Evolutionary conservation across 1,139 yeast genomes (phyloP).

Genomic region (Yamadazyma siamensis): DNA sequence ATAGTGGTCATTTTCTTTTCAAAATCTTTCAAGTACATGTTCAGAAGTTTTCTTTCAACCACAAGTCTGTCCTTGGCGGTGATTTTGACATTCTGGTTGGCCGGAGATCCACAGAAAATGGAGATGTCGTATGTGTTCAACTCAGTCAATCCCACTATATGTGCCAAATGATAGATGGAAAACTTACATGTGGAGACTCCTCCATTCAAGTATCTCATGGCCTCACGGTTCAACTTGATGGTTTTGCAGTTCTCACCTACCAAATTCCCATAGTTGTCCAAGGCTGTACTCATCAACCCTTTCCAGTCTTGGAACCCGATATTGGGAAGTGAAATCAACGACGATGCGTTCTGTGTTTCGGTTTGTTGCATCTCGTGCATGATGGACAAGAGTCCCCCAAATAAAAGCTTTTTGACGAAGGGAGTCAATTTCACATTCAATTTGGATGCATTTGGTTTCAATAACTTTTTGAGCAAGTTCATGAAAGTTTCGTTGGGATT

Average conservation of each 20-base stretch:
- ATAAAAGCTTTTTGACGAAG: conserved; percentile 62
- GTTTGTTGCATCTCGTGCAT: conserved; percentile 77
- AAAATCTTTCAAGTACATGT: conserved; percentile 40
- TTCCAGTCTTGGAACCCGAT: conserved; percentile 50
- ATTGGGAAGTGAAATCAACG: conserved; percentile 35
- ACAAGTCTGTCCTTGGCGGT: conserved; percentile 50
- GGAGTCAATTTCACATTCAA: conserved; percentile 17
- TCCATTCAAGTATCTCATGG: conserved; percentile 8
- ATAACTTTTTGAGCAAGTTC: conserved; percentile 30
- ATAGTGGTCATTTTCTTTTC: conserved; percentile 20
- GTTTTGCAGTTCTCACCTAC: conserved; percentile 11
- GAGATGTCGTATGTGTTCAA: conserved; percentile 76
- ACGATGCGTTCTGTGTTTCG: conserved; percentile 53
- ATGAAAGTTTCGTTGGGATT: conserved; percentile 30
- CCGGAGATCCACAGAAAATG: conserved; percentile 78
- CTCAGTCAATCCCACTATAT: conserved; percentile 58
- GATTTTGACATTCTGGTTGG: conserved; percentile 74
- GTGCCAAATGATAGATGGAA: conserved; percentile 68
- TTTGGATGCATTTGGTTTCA: conserved; percentile 10
- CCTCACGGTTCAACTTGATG: conserved; percentile 7
- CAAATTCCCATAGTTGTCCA: conserved; percentile 35
- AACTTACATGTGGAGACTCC: conserved; percentile 21
- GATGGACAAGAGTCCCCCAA: conserved; percentile 70
- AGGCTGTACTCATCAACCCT: conserved; percentile 58
- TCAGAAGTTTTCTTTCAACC: conserved; percentile 48